Conservation (phyloP, 306 rosid species). For the Senna siamea region DNA sequence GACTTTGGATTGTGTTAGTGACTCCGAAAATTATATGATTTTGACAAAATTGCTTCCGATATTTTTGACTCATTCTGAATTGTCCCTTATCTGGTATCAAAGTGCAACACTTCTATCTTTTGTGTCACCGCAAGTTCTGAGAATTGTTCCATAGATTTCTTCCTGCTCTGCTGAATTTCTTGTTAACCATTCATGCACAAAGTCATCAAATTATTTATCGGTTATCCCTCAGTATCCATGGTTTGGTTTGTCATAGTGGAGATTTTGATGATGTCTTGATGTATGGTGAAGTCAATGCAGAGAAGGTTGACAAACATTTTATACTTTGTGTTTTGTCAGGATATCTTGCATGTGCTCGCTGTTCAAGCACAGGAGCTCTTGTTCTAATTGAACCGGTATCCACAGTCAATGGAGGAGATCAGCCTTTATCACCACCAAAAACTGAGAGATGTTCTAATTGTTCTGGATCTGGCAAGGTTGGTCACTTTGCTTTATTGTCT, state of each 20-base stretch:
- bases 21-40: not conserved
- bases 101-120: conserved; percentile 22
- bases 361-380: conserved; percentile 81
- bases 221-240: not conserved
- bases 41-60: not conserved
- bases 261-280: conserved; percentile 6
- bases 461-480: conserved; percentile 97
- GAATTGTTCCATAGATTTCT: conserved; percentile 6
- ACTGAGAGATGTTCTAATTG: conserved; percentile 92
- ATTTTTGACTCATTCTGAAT: not conserved
- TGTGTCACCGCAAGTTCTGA: not conserved
- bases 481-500: conserved; percentile 29
- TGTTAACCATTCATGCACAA: not conserved
- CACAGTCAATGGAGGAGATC: conserved; percentile 52
- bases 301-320: conserved; percentile 22
- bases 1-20: not conserved
- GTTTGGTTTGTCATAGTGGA: conserved; percentile 1
- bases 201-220: not conserved
- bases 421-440: conserved; percentile 73
- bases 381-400: conserved; percentile 77
- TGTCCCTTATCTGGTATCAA: not conserved
- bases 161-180: not conserved
- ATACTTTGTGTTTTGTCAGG: conserved; percentile 48
- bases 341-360: conserved; percentile 96
- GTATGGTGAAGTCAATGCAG: conserved; percentile 24